phyloP scores from a whole-genome alignment of 768 basidiomycete genomes.

The Russula emetica region DNA sequence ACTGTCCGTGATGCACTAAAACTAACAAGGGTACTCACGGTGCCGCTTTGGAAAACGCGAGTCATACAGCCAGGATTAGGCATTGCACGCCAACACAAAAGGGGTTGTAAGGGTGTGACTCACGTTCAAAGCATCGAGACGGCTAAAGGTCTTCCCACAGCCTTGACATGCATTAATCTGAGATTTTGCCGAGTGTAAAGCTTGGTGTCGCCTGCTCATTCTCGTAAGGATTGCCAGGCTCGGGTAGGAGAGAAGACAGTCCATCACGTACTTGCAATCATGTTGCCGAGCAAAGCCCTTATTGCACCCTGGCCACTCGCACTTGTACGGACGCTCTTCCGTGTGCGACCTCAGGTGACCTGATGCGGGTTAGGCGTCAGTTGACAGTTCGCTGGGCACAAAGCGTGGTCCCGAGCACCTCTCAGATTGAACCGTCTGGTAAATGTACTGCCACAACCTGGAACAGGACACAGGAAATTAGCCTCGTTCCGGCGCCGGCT shows the following conservation, averaged over 20 bases:
- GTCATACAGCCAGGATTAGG: conserved; percentile 17
- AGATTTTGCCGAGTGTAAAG: conserved; percentile 78
- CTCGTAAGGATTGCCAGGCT: conserved; percentile 14
- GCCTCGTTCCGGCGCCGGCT: conserved; percentile 88
- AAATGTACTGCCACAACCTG: conserved; percentile 40
- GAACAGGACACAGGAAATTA: conserved; percentile 58
- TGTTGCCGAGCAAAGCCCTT: conserved; percentile 95
- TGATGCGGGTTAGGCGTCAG: conserved; percentile 32
- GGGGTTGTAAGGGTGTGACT: conserved; percentile 37
- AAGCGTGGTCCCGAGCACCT: conserved; percentile 44
- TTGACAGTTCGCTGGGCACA: conserved; percentile 10
- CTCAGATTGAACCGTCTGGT: conserved; percentile 86
- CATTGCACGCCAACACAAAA: conserved; percentile 29
- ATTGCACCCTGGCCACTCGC: conserved; percentile 90
- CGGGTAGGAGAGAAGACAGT: not conserved
- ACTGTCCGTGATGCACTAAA: conserved; percentile 7
- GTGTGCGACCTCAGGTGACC: conserved; percentile 94
- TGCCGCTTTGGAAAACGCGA: conserved; percentile 51
- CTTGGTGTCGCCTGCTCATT: conserved; percentile 72
- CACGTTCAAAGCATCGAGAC: conserved; percentile 91
- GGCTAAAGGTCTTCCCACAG: conserved; percentile 92
- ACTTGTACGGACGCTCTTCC: conserved; percentile 90
- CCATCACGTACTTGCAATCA: conserved; percentile 84
- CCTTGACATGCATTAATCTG: conserved; percentile 84
- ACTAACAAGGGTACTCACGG: conserved; percentile 45